Conservation (phyloP, 2,329 filamentous ascomycete genomes). For the Xylariales sp. region DNA sequence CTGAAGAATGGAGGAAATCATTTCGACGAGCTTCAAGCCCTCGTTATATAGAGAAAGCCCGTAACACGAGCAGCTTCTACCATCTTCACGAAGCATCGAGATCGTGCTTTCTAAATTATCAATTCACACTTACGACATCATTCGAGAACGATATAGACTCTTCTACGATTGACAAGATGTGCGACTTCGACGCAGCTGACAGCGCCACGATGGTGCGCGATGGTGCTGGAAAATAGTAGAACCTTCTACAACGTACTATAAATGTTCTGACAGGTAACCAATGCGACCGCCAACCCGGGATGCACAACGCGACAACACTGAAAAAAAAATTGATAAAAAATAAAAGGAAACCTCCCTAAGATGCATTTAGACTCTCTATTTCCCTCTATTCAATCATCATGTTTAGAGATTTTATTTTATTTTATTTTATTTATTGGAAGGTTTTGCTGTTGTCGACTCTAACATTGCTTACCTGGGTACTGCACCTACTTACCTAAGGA, state of each 20-base stretch:
- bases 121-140: constrained; percentile 32
- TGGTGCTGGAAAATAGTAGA: constrained; percentile 44
- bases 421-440: neutral
- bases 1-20: constrained; percentile 43
- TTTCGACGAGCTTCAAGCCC: constrained; percentile 32
- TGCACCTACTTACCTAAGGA: too few relatives aligned
- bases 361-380: neutral
- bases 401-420: too few relatives aligned
- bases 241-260: constrained; percentile 44
- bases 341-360: neutral
- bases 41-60: constrained; percentile 50
- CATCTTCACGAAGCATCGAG: constrained; percentile 45
- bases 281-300: neutral
- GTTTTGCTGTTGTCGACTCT: neutral
- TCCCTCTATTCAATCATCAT: neutral
- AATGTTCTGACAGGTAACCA: neutral
- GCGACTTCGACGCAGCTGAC: neutral
- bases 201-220: constrained; percentile 39
- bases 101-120: constrained; percentile 35
- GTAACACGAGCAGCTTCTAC: constrained; percentile 39
- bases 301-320: neutral
- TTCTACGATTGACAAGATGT: constrained; percentile 17
- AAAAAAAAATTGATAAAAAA: neutral
- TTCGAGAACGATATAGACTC: constrained; percentile 47
- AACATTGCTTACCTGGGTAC: neutral